A percentile compares a stretch with the other conserved stretches of the same genome.
phyloP scores from a whole-genome alignment of 441 rosid species.

The Lepidium campestre region DNA sequence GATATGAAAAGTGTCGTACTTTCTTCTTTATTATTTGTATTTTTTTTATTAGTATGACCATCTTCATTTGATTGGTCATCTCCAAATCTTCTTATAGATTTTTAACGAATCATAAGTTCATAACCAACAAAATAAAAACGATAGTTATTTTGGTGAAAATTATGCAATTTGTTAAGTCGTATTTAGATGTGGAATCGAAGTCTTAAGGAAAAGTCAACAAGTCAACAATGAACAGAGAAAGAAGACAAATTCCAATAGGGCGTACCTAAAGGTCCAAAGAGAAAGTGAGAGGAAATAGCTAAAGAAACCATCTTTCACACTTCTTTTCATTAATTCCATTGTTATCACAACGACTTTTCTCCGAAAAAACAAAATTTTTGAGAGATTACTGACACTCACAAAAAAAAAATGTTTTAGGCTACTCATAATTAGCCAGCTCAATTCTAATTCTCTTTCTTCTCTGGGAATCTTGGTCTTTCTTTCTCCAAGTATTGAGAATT shows the following conservation, averaged over 20 bases:
- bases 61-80: background rate
- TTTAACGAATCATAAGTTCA: background rate
- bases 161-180: background rate
- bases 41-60: background rate
- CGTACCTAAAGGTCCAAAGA: background rate
- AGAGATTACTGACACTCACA: background rate
- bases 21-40: too few relatives aligned
- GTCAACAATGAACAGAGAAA: constrained; percentile 25
- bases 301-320: constrained; percentile 1
- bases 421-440: background rate
- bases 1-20: too few relatives aligned
- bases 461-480: background rate
- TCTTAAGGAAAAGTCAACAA: constrained; percentile 14
- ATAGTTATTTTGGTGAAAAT: background rate
- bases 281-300: constrained; percentile 23
- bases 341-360: constrained; percentile 6
- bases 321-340: background rate
- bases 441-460: background rate
- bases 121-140: too few relatives aligned
- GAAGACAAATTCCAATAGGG: constrained; percentile 23
- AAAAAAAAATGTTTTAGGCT: background rate
- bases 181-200: background rate
- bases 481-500: background rate
- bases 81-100: background rate
- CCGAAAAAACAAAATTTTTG: background rate